Conservation (phyloP, 1,284 basidiomycete species). For the Puccinia triticina region DNA sequence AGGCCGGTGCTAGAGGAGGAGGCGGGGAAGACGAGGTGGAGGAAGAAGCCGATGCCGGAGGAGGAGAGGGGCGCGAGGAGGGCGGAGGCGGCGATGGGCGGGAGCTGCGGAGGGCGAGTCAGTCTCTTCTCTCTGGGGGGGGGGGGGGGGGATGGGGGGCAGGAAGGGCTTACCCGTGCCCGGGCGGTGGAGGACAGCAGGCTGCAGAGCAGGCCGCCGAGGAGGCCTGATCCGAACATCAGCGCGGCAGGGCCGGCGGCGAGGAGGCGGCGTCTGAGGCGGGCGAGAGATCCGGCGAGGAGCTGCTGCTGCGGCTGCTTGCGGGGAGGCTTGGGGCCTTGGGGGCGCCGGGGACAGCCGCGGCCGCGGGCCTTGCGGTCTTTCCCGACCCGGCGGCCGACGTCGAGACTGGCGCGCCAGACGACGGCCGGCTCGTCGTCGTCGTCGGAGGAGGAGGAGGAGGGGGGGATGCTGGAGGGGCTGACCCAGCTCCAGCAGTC, state of each 20-base stretch:
- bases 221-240: background rate
- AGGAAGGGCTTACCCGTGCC: background rate
- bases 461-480: no score
- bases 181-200: background rate
- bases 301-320: no score
- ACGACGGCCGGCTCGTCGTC: conserved; percentile 26
- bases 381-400: conserved; percentile 14
- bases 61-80: background rate
- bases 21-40: background rate
- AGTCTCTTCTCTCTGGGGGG: no score
- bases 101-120: background rate
- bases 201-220: conserved; percentile 4
- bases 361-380: conserved; percentile 31
- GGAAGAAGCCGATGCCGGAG: conserved; percentile 3
- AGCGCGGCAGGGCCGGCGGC: background rate
- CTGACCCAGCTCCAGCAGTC: conserved; percentile 43
- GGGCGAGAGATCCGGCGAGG: no score
- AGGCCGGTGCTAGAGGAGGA: background rate
- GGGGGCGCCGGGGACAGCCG: background rate
- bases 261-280: background rate
- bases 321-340: background rate
- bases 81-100: background rate
- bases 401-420: conserved; percentile 38
- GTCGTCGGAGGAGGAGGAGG: conserved; percentile 21
- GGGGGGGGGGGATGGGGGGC: background rate